Evolutionary conservation across 805 yeast genomes (phyloP), one percentile per base, ranked within the genome.

Genomic region (Starmerella stellata): DNA sequence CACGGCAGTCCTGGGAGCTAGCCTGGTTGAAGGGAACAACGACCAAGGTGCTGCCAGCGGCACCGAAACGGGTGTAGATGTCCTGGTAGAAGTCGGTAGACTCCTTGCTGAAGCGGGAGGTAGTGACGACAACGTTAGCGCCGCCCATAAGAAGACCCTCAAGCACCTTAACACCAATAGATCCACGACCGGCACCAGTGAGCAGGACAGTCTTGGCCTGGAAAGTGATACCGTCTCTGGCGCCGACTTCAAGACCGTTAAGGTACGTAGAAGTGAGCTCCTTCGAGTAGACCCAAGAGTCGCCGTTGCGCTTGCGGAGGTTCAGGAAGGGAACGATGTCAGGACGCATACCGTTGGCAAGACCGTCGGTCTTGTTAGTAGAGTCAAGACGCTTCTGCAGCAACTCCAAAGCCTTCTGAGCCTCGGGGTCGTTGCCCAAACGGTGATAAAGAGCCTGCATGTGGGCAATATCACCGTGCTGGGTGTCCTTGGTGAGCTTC

Each of bases 21-120:
- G 93, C 98, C 68, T 90, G 98, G 69, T 90, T 90, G 70, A 90
- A 90, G 50, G 99, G 99, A 52, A 90, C 98, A 48, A 90, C 95
- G 52, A 82, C 78, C 59, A 90, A 70, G 46, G 85, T 74, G 36
- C 95, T 79, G 31, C 94, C 95, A 47, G 79, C 62, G 41, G 95
- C 80, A 65, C 99, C 99, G 53, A 70, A 78, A 55, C 87, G 75
- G 37, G 95, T 75, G 62, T 90, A 92, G 66, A 87, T 69, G 46
- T 78, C 69, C 68, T 90, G 98, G 66, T 85, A 90, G 65, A 75
- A 87, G 63, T 90, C 96, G 39, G 96, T 85, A 36, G 82, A 93
- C 59, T 76, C 72, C 67, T 81, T 80, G 46, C 93, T 79, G 71
- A 78, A 90, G 61, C 95, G 73, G 21, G 95, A 83, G 38, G 99